These are phyloP conservation scores for Chalciporus sphaerocephalus DNA, from an alignment of 768 basidiomycete species.

Conservation along the genomic window DNA sequence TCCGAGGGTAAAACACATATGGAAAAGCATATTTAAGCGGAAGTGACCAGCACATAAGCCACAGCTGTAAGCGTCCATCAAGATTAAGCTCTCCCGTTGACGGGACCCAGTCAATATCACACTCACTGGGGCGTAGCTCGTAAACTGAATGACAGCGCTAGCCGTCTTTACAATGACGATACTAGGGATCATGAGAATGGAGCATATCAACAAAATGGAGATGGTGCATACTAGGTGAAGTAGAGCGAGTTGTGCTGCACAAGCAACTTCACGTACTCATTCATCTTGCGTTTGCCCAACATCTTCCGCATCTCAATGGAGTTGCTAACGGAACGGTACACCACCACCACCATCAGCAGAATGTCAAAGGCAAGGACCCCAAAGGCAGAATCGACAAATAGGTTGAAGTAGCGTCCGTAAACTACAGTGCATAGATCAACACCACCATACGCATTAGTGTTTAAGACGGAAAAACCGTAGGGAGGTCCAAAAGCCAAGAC, in stretches of 20 bases:
- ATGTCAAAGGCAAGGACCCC: conserved; percentile 3
- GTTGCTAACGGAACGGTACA: conserved; percentile 9
- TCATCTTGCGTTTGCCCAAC: conserved; percentile 2
- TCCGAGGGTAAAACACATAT: conserved; percentile 6
- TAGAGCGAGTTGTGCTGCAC: conserved; percentile 9
- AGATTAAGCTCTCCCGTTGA: too few relatives aligned
- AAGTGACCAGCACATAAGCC: too few relatives aligned
- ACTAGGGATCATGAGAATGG: too few relatives aligned
- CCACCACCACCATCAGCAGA: conserved; percentile 5
- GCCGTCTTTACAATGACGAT: too few relatives aligned
- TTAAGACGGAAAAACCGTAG: not conserved
- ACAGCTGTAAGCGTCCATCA: too few relatives aligned
- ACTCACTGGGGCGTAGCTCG: too few relatives aligned
- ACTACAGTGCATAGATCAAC: not conserved
- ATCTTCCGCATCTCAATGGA: conserved; percentile 1
- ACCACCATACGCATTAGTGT: not conserved
- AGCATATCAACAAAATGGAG: too few relatives aligned
- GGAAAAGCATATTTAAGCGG: too few relatives aligned
- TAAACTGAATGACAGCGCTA: too few relatives aligned
- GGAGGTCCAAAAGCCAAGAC: conserved; percentile 1
- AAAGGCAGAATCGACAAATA: not conserved
- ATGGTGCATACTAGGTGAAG: conserved; percentile 9
- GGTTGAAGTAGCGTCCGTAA: not conserved
- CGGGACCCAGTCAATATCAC: too few relatives aligned
- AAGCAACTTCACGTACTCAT: conserved; percentile 9